Evolutionary conservation across 306 rosid species (phyloP), one percentile per base, ranked within the genome.

Genomic region (Myrica gale): DNA sequence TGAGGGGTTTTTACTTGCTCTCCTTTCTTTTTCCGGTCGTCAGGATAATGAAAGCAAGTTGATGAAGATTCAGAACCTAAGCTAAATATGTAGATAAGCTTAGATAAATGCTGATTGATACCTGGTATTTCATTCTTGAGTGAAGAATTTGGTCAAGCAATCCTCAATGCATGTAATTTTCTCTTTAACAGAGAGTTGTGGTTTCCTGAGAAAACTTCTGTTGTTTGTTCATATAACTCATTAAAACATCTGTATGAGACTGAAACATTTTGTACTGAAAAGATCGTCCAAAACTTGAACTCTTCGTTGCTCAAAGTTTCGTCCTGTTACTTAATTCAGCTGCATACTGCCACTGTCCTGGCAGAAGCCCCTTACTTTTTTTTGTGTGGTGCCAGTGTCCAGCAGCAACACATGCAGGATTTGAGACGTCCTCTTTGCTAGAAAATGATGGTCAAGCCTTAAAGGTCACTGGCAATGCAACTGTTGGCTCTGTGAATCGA

Each of bases 351-450:
- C 60, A 9, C 13, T 8, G 6, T 16, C 42, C 48, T 66, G 26
- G 26, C 50, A 66, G 70, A 66, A 17, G 17, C 26, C 47, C 61
- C 78, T 76, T 48, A 72, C 55, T 47, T 43, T 75, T 58, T 74
- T 45, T 81, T 61, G 50, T 69, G 75, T 71, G 62, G 77, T 85
- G 76, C 71, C 74, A 88, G 91, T 66, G 92, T 76, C 87, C 84
- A 73, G 81, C 84, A 73, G 81, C 85, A 58, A 61, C 79, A 62
- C 56, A 61, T 47, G 84, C 68, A 76, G 82, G 85, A 43, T 71
- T 84, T 75, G 84, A 79, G 75, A 85, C 82, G 74, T 74, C 91
- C 50, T 71, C 84, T 42, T 57, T 78, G 84, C 80, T 71, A 73
- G 88, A 79, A 65, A 84, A 26, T 65, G 75, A 69, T 26, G 81